Base-by-base conservation (phyloP, 2,329 filamentous ascomycete species). In the Apiospora koreana region DNA sequence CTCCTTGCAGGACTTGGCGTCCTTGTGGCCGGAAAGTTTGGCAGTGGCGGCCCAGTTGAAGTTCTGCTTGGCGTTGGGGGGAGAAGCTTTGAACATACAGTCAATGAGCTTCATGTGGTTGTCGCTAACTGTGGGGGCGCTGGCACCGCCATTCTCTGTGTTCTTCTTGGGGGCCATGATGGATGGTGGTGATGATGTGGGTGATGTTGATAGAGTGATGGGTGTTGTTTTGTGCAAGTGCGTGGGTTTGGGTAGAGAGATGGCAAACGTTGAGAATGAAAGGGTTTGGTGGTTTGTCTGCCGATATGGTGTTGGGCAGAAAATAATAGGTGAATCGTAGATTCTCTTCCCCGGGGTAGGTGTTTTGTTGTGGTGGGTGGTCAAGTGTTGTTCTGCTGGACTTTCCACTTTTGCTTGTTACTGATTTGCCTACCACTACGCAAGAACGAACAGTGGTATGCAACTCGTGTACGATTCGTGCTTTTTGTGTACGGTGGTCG, bases 131-230 rank as follows among this genome's bases (percentile, higher is more conserved):
- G 2, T 1, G 18, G 28, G 1, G 8, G 3, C 21, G 18, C 31
- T 12, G 54, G 54, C 18, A 9, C 14, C 54, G 18, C 54, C 54
- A n/a, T 62, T 62, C 8, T 62, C 54, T 38, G 54, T 14, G 31
- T 62, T 62, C 54, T 62, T 62, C 54, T 58, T 62, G 54, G 54
- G 54, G 9, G 54, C 7, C 54, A 62, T 62, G 18, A 23, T 62
- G 28, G 31, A 9, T 31, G 25, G 28, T 58, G 50, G 1, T 31
- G 16, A 31, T 31, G n/a, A n/a, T n/a, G n/a, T n/a, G n/a, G n/a
- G n/a, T n/a, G n/a, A n/a, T n/a, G n/a, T 25, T 54, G n/a, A 25
- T 48, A 31, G 25, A 7, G 18, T 31, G 50, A 10, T 6, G 48
- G 28, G 16, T 31, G 5, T 58, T 31, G 7, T 58, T 23, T 16